Evolutionary conservation across 768 basidiomycete genomes (phyloP), one percentile per base, ranked within the genome.

Genomic region (Leccinum obscurum): DNA sequence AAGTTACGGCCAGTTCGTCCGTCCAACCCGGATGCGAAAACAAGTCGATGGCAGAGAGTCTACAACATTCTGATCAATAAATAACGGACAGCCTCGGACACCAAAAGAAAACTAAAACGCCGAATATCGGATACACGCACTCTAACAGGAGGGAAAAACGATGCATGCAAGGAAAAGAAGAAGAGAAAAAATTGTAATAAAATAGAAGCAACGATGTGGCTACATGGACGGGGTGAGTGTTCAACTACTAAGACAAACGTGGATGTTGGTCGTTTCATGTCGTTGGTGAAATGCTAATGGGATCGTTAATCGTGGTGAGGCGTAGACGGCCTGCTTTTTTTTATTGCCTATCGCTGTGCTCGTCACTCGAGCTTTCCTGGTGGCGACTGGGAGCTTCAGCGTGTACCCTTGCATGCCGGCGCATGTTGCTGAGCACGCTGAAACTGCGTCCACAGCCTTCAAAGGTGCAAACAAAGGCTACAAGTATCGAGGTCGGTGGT

Each of bases 371-470:
- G 22, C 70, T 65, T 54, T 81, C 82, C 57, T 74, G 73, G 52
- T 76, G 75, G 58, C 70, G 72, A 54, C 55, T 66, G 3, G 58
- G 56, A 49, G 60, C 61, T 41, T 75, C 79, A 28, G 74, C 77
- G 69, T 92, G 90, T 13, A 89, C 86, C 57, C 90, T 86, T 60
- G 90, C 85, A 72, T 93, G 91, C 59, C 91, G 81, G 62, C 91
- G 87, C 91, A 93, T 93, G 77, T 93, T 93, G 74, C 89, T 92
- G 69, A 92, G 84, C 54, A 92, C 91, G 68, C 89, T 91, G 75
- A 93, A 93, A 70, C 87, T 85, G 49, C 90, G 87, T 7, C 88
- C 87, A 75, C 91, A 93, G 60, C 83, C 83, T 63, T 87, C 83
- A 55, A 85, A 82, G 17, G 90, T 86, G 71, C 91, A 93, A 49